Base-by-base conservation (phyloP, 805 yeast genomes). In the Jamesozyma lodderae region DNA sequence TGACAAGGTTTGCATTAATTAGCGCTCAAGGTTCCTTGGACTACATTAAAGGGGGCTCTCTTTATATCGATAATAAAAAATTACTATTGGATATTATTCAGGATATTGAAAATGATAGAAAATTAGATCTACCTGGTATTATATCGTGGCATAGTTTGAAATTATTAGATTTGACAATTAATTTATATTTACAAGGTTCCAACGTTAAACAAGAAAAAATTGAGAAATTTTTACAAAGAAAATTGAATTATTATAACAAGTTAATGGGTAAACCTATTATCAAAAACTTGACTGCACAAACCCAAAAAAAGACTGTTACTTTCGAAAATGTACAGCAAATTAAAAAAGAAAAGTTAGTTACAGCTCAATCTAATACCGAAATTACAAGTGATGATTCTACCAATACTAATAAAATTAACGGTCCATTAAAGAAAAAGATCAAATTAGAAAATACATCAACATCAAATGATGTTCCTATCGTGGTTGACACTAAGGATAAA, bases 21-120 rank as follows among this genome's bases (percentile, higher is more conserved):
- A 81, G 79, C 20, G 85, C 87, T 0, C 75, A 75, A 45, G 87
- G 94, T 13, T 75, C 86, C 0, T 64, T 87, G 40, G 95, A 86
- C 45, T 85, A 83, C 53, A 77, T 84, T 2, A 76, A 84, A 53
- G 86, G 87, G 27, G 95, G 95, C 0, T 78, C 90, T 1, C 60
- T 86, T 38, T 77, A 79, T 53, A 82, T 76, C 52, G 86, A 79
- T 36, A 75, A 79, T 53, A 80, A 76, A 46, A 67, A 60, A 24
- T 61, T 82, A 34, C 59, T 86, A 33, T 58, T 66, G 16, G 70
- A 64, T 22, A 67, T 77, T 2, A 58, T 79, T 2, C 60, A 65
- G 17, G 73, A 70, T 35, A 60, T 81, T 41, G 73, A 66, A 46
- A 48, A 55, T 11, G 82, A 77, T 48, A 69, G 75, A 33, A 61